Evolutionary conservation across 192 early-diverging fungal genomes (phyloP), one percentile per base, ranked within the genome.

Genomic region (Dispira parvispora): DNA sequence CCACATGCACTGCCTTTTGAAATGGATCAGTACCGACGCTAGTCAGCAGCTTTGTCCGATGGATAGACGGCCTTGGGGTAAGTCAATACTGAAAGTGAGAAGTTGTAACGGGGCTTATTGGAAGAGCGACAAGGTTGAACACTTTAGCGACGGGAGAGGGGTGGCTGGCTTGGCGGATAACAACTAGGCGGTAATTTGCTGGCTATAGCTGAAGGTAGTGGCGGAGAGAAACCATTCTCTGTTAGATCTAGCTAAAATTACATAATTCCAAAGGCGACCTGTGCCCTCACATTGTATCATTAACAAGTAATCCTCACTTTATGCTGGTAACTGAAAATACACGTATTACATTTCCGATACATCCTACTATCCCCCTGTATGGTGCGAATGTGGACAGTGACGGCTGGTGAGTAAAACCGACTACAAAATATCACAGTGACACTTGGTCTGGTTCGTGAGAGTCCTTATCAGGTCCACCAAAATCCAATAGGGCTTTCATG

Each of bases 1-100:
- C 70, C 94, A 97, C 70, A 81, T 94, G 80, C 94, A 97, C 70
- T 97, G 94, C 63, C 73, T 96, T 23, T 67, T 82, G 46, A 91
- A 88, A 46, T 91, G 89, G 89, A 72, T 88, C 43, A 68, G 77
- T 23, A 75, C 82, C 16, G 83, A 89, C 32, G 74, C 70, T 18
- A 87, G 83, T 56, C 79, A 81, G 46, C 79, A 84, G 53, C 84
- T 78, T 26, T 96, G 94, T 68, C 94, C 94, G 8, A 83, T 94
- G 87, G 92, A 94, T 69, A 78, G 93, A 27, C 74, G 77, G 43
- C 84, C 82, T 10, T 94, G 88, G 83, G 82, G 75, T 76, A 74
- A 64, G 62, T 46, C 32, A 38, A 38, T 38, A 38, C 32, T 6
- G 32, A 6, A 38, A 38, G 32, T 4, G 32, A 6, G 32, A 6